phyloP scores from a whole-genome alignment of 2,329 filamentous ascomycete species.

The Ceratocystis destructans region DNA sequence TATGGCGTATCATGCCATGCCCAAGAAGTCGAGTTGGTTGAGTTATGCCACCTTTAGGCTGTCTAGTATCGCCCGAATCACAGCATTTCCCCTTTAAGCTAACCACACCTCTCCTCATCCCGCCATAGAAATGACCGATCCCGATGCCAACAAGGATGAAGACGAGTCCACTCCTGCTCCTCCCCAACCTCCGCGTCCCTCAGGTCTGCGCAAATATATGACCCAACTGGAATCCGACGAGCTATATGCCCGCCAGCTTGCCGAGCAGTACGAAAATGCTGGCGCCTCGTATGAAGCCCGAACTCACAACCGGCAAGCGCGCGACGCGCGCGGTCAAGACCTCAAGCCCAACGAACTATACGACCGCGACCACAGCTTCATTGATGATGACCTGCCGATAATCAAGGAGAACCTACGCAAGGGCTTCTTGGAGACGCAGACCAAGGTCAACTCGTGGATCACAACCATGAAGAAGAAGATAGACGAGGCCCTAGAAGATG shows the following conservation, averaged over 20 bases:
- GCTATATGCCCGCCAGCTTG: slow-evolving; percentile 78
- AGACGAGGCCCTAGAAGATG: slow-evolving; percentile 72
- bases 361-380: slow-evolving; percentile 70
- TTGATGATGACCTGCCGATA: slow-evolving; percentile 88
- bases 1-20: background rate
- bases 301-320: slow-evolving; percentile 26
- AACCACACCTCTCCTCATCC: background rate
- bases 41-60: no score
- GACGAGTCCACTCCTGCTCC: slow-evolving; percentile 45
- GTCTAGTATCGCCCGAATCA: no score
- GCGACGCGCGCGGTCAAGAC: slow-evolving; percentile 28
- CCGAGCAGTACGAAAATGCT: slow-evolving; percentile 69
- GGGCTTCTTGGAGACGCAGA: slow-evolving; percentile 88
- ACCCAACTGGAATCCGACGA: slow-evolving; percentile 85
- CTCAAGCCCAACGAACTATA: slow-evolving; percentile 40
- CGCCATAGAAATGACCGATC: slow-evolving; percentile 59
- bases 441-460: slow-evolving; percentile 86
- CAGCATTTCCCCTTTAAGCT: background rate
- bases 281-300: slow-evolving; percentile 42
- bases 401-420: slow-evolving; percentile 89
- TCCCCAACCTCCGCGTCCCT: slow-evolving; percentile 65
- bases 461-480: slow-evolving; percentile 82
- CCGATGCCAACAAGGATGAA: slow-evolving; percentile 47
- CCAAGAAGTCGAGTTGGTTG: no score
- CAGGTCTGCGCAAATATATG: slow-evolving; percentile 44